Percentiles rank a stretch among this genome's conserved stretches.
Conservation (phyloP, 1,284 basidiomycete species). For the Cerioporus squamosus region DNA sequence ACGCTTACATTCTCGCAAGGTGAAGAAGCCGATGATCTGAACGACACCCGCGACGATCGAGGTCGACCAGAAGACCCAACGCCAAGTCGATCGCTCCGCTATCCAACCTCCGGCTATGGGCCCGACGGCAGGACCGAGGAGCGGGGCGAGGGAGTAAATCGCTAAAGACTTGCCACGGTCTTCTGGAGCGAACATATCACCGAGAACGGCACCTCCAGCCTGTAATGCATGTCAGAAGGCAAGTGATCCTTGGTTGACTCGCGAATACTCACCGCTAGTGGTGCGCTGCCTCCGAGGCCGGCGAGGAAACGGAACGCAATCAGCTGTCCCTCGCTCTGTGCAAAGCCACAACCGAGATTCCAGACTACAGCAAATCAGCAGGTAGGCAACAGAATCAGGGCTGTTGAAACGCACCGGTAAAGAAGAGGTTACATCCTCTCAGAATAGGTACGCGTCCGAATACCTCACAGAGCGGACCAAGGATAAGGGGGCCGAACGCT, state of each 20-base stretch:
- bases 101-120: slow-evolving; percentile 71
- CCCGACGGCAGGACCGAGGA: slow-evolving; percentile 68
- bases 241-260: no score
- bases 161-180: slow-evolving; percentile 71
- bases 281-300: slow-evolving; percentile 65
- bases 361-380: slow-evolving; percentile 43
- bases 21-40: slow-evolving; percentile 58
- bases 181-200: slow-evolving; percentile 73
- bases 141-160: slow-evolving; percentile 68
- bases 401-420: slow-evolving; percentile 43
- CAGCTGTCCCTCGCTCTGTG: slow-evolving; percentile 56
- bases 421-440: slow-evolving; percentile 57
- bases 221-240: slow-evolving; percentile 24
- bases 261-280: slow-evolving; percentile 48
- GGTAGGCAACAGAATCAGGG: background rate
- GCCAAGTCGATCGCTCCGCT: slow-evolving; percentile 61
- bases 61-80: slow-evolving; percentile 74
- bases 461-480: slow-evolving; percentile 60
- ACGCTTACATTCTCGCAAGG: slow-evolving; percentile 64
- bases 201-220: slow-evolving; percentile 71
- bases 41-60: slow-evolving; percentile 54
- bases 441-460: slow-evolving; percentile 43
- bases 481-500: slow-evolving; percentile 54
- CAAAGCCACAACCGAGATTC: slow-evolving; percentile 68
- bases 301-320: slow-evolving; percentile 67